Evolutionary conservation across 2,329 filamentous ascomycete genomes (phyloP).

Genomic region (Hypoxylon sp.): DNA sequence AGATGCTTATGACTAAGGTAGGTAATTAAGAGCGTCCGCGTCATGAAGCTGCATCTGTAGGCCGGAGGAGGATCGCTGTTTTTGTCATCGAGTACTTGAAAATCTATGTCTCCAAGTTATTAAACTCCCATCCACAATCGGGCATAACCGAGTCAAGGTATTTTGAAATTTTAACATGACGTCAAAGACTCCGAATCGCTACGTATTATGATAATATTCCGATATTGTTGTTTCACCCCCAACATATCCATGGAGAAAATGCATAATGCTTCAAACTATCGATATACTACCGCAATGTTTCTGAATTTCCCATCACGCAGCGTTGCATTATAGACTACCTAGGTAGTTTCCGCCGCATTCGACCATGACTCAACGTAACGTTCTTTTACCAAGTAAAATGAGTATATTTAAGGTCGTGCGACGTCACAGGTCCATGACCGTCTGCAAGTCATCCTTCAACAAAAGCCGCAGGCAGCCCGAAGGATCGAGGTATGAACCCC

Average conservation of each 20-base stretch:
- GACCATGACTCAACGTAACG: constrained; percentile 21
- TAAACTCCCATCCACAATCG: constrained; percentile 12
- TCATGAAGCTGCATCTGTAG: constrained; percentile 13
- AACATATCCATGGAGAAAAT: constrained; percentile 4
- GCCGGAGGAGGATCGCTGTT: constrained; percentile 25
- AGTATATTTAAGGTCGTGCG: constrained; percentile 34
- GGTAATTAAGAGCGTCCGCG: constrained; percentile 18
- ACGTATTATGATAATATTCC: constrained; percentile 13
- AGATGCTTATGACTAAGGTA: constrained; percentile 30
- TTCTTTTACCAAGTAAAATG: constrained; percentile 11
- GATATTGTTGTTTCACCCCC: constrained; percentile 21
- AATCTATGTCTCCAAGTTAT: constrained; percentile 9
- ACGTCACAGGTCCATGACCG: constrained; percentile 26
- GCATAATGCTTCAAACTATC: constrained; percentile 38
- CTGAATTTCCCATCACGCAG: constrained; percentile 14
- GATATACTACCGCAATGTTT: constrained; percentile 34
- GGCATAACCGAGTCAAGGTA: constrained; percentile 1
- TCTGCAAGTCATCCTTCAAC: constrained; percentile 41
- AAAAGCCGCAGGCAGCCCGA: constrained; percentile 43
- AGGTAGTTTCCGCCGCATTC: constrained; percentile 27
- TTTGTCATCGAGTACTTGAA: not conserved
- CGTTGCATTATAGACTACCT: constrained; percentile 28
- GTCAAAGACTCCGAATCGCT: constrained; percentile 23
- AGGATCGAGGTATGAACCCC: constrained; percentile 37
- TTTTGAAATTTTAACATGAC: constrained; percentile 23